These are phyloP conservation scores for Hypomontagnella monticulosa DNA, from an alignment of 495 filamentous ascomycete species.

Conservation along the genomic window DNA sequence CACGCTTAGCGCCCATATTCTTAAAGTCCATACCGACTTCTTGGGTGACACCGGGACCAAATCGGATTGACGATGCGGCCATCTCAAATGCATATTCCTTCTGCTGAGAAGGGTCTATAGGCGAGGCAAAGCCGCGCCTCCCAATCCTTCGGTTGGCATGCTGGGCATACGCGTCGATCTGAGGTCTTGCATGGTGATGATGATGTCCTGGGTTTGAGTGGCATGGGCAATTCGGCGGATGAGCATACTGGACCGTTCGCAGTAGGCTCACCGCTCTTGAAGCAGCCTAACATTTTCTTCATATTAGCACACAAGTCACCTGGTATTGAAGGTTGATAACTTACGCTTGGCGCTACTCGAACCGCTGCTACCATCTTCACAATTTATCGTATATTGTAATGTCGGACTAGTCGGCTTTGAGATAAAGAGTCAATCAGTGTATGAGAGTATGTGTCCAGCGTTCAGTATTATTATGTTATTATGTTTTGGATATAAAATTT, in stretches of 20 bases:
- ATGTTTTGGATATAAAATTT: too few relatives aligned
- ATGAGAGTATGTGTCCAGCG: too few relatives aligned
- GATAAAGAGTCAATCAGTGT: background rate
- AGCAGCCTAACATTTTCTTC: constrained; percentile 65
- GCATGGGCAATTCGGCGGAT: constrained; percentile 91
- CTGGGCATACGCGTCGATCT: constrained; percentile 62
- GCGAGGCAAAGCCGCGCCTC: constrained; percentile 70
- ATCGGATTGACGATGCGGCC: constrained; percentile 92
- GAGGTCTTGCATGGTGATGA: constrained; percentile 65
- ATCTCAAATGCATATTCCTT: constrained; percentile 99
- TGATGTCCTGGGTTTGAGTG: constrained; percentile 85
- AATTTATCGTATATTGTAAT: background rate
- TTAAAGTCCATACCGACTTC: constrained; percentile 99
- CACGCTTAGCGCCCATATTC: constrained; percentile 86
- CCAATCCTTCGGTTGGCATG: constrained; percentile 58
- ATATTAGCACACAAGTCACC: constrained; percentile 29
- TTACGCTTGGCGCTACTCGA: constrained; percentile 65
- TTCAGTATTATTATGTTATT: too few relatives aligned
- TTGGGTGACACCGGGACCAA: constrained; percentile 90
- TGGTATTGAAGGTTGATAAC: constrained; percentile 23
- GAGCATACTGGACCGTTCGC: constrained; percentile 87
- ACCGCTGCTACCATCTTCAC: constrained; percentile 63
- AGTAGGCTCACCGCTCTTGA: constrained; percentile 82
- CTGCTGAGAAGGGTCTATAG: constrained; percentile 72
- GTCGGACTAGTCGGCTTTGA: background rate